A percentile compares a stretch with the other conserved stretches of the same genome.
phyloP scores from a whole-genome alignment of 352 stramenopile species.

The Phytophthora niederhauseri region DNA sequence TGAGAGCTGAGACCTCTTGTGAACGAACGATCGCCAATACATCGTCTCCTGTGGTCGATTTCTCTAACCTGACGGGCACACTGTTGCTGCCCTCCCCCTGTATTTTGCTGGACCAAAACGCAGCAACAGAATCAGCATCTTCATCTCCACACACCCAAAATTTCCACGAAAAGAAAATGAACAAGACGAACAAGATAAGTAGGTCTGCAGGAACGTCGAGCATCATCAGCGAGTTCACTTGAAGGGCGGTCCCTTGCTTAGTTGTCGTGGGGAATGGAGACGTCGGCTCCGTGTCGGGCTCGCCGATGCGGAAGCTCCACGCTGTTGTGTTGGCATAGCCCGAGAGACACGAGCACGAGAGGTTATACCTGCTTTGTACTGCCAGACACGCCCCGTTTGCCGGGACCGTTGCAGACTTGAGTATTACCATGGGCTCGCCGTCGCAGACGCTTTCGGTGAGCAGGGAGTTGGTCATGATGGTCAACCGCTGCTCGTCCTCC shows the following conservation, averaged over 20 bases:
- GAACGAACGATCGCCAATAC: slow-evolving; percentile 32
- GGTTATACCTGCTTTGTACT: slow-evolving; percentile 39
- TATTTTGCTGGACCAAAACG: slow-evolving; percentile 27
- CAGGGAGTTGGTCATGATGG: slow-evolving; percentile 37
- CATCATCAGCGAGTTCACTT: slow-evolving; percentile 40
- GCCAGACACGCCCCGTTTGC: slow-evolving; percentile 44
- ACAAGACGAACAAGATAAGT: slow-evolving; percentile 28
- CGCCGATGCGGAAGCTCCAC: slow-evolving; percentile 42
- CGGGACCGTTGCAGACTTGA: slow-evolving; percentile 33
- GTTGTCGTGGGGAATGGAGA: slow-evolving; percentile 24
- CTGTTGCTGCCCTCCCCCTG: slow-evolving; percentile 23
- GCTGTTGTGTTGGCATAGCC: slow-evolving; percentile 36
- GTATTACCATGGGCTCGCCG: slow-evolving; percentile 43
- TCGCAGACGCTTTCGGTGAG: slow-evolving; percentile 44
- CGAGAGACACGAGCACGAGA: slow-evolving; percentile 52
- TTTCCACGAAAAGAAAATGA: not conserved
- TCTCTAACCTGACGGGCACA: slow-evolving; percentile 33
- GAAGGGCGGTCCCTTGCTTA: slow-evolving; percentile 13
- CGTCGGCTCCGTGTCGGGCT: slow-evolving; percentile 15
- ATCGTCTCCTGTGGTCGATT: slow-evolving; percentile 24
- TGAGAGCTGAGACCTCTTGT: slow-evolving; percentile 23
- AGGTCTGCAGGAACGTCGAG: slow-evolving; percentile 30
- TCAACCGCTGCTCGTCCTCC: slow-evolving; percentile 38
- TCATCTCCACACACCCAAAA: not conserved
- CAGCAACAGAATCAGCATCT: not conserved